Conservation (phyloP, 2,329 filamentous ascomycete genomes). For the Aaosphaeria arxii region DNA sequence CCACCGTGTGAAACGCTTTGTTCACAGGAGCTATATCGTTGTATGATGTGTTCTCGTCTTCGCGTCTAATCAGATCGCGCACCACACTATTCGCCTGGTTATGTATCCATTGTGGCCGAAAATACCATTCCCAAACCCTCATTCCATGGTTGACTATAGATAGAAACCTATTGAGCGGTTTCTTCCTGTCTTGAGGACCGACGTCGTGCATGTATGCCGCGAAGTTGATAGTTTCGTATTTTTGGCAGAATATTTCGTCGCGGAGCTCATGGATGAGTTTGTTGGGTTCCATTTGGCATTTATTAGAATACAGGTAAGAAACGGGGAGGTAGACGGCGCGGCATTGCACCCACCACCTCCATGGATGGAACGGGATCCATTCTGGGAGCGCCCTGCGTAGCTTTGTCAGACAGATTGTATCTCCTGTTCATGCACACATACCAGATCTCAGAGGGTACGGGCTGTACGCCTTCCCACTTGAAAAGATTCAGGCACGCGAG, state of each 20-base stretch:
- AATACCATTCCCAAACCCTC: conserved; percentile 74
- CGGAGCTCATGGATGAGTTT: conserved; percentile 69
- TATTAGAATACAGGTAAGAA: conserved; percentile 83
- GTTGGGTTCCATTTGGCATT: conserved; percentile 73
- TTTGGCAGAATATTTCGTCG: conserved; percentile 77
- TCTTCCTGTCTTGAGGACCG: conserved; percentile 77
- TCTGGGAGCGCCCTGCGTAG: conserved; percentile 87
- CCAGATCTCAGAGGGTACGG: conserved; percentile 88
- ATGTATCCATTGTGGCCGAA: conserved; percentile 65
- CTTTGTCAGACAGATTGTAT: no score
- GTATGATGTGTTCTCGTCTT: conserved; percentile 90
- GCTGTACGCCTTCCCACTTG: conserved; percentile 91
- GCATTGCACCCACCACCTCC: conserved; percentile 98
- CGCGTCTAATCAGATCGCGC: conserved; percentile 80
- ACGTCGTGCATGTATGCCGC: conserved; percentile 77
- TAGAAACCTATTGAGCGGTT: conserved; percentile 84
- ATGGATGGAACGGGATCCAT: conserved; percentile 85
- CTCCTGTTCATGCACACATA: no score
- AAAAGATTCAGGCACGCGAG: conserved; percentile 78
- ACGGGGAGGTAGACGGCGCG: conserved; percentile 94
- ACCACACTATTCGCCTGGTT: conserved; percentile 75
- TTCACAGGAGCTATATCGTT: conserved; percentile 86
- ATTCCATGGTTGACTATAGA: conserved; percentile 77
- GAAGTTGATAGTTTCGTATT: conserved; percentile 78
- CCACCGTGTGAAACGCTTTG: conserved; percentile 83